A percentile compares a stretch with the other conserved stretches of the same genome.
These are phyloP conservation scores for Pisolithus orientalis DNA, from an alignment of 768 basidiomycete species.

Conservation along the genomic window DNA sequence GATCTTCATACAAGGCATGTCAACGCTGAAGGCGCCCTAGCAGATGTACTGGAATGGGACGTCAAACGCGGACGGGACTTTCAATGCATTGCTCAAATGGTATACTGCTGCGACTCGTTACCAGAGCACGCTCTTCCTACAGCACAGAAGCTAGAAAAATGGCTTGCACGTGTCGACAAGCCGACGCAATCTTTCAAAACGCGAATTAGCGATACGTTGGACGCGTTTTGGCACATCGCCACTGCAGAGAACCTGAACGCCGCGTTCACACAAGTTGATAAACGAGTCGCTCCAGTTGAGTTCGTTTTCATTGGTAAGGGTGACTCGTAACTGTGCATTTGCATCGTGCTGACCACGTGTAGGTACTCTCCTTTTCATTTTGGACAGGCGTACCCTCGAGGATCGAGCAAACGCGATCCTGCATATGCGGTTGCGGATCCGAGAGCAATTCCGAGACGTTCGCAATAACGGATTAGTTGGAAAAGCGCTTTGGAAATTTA, in stretches of 20 bases:
- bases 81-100: constrained; percentile 64
- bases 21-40: constrained; percentile 52
- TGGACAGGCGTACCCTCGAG: constrained; percentile 35
- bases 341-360: background rate
- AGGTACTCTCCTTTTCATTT: constrained; percentile 64
- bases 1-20: constrained; percentile 54
- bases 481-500: constrained; percentile 51
- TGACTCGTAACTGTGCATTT: background rate
- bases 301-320: constrained; percentile 73
- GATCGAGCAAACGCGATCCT: constrained; percentile 52
- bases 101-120: constrained; percentile 57
- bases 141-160: constrained; percentile 49
- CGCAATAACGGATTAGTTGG: constrained; percentile 54
- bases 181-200: constrained; percentile 46
- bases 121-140: constrained; percentile 45
- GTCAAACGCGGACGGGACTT: constrained; percentile 69
- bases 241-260: constrained; percentile 30
- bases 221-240: constrained; percentile 51
- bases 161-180: constrained; percentile 26
- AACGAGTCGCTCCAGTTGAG: constrained; percentile 65
- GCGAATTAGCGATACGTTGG: constrained; percentile 48
- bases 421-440: constrained; percentile 49
- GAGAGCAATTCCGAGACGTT: constrained; percentile 54
- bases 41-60: constrained; percentile 53
- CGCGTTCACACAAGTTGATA: constrained; percentile 48